These are phyloP conservation scores for Fusarium sulawesiense DNA, from an alignment of 2,329 filamentous ascomycete species.

Conservation along the genomic window DNA sequence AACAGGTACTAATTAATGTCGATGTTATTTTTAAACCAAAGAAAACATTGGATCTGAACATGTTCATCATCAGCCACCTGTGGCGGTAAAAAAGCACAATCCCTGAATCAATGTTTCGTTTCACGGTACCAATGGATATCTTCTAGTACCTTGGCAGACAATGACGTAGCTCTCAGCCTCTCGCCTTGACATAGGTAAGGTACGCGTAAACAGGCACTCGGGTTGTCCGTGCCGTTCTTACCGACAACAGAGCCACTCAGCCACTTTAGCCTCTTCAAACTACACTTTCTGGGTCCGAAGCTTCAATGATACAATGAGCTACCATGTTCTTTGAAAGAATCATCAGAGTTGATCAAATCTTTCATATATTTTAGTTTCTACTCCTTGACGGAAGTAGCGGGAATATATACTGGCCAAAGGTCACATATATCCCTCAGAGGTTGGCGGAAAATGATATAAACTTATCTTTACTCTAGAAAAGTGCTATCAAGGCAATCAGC, in stretches of 20 bases:
- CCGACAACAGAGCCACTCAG: slow-evolving; percentile 14
- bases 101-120: not conserved
- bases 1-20: not conserved
- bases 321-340: not conserved
- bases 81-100: not conserved
- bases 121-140: not conserved
- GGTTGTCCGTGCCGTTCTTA: slow-evolving; percentile 28
- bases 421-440: slow-evolving; percentile 10
- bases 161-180: slow-evolving; percentile 27
- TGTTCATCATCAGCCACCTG: not conserved
- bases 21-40: slow-evolving; percentile 15
- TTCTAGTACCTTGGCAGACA: not conserved
- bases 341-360: not conserved
- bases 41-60: not conserved
- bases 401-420: not conserved
- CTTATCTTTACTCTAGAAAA: not conserved
- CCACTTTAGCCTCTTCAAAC: slow-evolving; percentile 3
- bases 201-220: slow-evolving; percentile 1
- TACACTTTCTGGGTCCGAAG: not conserved
- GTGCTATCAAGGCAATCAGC: too few species aligned
- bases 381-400: not conserved
- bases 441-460: not conserved
- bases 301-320: not conserved
- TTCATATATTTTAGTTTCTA: not conserved
- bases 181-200: slow-evolving; percentile 3